Evolutionary conservation across 306 rosid genomes (phyloP).

Genomic region (Amphicarpaea edgeworthii): DNA sequence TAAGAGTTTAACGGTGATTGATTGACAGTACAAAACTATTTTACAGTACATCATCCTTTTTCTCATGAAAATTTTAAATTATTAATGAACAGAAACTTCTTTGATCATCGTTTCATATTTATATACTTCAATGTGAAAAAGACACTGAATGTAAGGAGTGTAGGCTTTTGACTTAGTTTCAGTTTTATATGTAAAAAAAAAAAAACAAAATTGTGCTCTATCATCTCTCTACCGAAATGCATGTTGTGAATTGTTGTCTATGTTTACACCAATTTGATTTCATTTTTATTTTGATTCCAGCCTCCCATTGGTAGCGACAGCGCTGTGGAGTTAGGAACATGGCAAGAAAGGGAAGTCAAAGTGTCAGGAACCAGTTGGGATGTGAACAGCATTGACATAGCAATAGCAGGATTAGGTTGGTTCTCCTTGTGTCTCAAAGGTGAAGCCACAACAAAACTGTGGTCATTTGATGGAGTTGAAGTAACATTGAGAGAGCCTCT

Average conservation of each 20-base stretch:
- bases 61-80: neutral
- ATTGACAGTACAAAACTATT: too few species aligned
- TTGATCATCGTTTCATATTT: too few species aligned
- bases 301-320: conserved; percentile 78
- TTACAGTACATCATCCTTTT: too few species aligned
- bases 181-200: neutral
- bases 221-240: neutral
- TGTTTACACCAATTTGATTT: conserved; percentile 24
- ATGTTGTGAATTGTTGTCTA: conserved; percentile 25
- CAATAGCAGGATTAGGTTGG: conserved; percentile 89
- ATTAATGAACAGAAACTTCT: neutral
- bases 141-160: neutral
- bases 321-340: conserved; percentile 65
- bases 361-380: conserved; percentile 86
- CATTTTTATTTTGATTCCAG: conserved; percentile 51
- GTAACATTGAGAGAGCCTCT: conserved; percentile 81
- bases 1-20: too few species aligned
- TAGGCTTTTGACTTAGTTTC: conserved; percentile 12
- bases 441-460: conserved; percentile 74
- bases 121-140: neutral
- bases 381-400: conserved; percentile 76
- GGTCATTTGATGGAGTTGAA: conserved; percentile 81
- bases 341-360: conserved; percentile 76
- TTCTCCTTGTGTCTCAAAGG: conserved; percentile 86
- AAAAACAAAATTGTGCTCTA: neutral